These are phyloP conservation scores for Peribolospora baueri DNA, from an alignment of 768 basidiomycete genomes.

Conservation along the genomic window DNA sequence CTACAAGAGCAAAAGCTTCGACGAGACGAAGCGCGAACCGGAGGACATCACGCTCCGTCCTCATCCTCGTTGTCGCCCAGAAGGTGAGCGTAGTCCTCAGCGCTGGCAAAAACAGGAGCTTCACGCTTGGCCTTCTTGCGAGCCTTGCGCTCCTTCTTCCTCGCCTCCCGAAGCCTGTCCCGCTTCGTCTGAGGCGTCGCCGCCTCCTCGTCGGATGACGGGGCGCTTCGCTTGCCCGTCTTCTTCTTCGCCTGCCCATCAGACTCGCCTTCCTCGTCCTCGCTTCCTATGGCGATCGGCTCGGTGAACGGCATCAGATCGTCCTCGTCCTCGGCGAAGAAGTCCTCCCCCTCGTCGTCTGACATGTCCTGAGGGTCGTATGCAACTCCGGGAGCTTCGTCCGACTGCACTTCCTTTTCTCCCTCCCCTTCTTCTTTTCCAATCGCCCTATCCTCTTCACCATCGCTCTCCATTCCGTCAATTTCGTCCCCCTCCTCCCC, in stretches of 20 bases:
- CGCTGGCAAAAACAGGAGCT: slow-evolving; percentile 13
- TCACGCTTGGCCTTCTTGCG: slow-evolving; percentile 9
- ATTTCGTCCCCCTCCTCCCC: slow-evolving; percentile 9
- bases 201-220: not conserved
- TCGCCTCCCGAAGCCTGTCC: not conserved
- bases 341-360: not conserved
- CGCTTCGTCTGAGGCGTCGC: not conserved
- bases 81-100: slow-evolving; percentile 13
- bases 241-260: not conserved
- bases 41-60: not conserved
- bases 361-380: not conserved
- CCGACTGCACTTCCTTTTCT: too few species aligned
- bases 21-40: not conserved
- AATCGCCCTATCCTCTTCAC: not conserved
- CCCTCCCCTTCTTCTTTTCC: too few species aligned
- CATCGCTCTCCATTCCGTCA: not conserved
- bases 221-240: not conserved
- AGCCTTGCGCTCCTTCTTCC: slow-evolving; percentile 7
- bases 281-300: not conserved
- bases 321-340: slow-evolving; percentile 8
- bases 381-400: too few species aligned
- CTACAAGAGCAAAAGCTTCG: not conserved
- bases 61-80: slow-evolving; percentile 9
- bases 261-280: not conserved
- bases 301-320: not conserved